Evolutionary conservation across 2,329 filamentous ascomycete species (phyloP).

Genomic region (Diaporthe ampelina): DNA sequence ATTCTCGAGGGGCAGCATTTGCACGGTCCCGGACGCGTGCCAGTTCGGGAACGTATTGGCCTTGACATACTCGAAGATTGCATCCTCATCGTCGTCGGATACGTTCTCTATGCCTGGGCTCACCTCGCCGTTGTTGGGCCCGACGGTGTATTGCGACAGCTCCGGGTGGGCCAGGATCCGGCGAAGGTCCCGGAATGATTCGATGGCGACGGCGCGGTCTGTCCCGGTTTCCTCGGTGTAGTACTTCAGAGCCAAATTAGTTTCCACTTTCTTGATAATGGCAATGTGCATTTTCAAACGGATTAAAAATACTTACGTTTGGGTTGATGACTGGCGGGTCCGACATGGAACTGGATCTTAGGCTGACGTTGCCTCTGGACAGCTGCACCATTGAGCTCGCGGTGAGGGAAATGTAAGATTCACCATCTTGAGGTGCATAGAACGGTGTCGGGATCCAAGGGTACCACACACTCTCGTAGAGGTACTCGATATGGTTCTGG

Average conservation of each 20-base stretch:
- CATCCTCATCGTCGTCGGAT: conserved; percentile 46
- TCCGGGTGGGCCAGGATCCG: conserved; percentile 47
- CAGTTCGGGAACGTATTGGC: conserved; percentile 48
- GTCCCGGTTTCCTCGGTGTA: conserved; percentile 43
- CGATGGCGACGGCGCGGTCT: conserved; percentile 51
- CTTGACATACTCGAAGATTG: conserved; percentile 48
- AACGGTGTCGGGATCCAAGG: conserved; percentile 48
- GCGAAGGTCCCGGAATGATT: conserved; percentile 51
- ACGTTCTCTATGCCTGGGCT: conserved; percentile 43
- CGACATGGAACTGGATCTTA: conserved; percentile 44
- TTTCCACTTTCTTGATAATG: too few relatives aligned
- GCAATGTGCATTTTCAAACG: too few relatives aligned
- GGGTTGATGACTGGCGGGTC: conserved; percentile 45
- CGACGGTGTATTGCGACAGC: conserved; percentile 46
- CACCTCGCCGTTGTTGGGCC: conserved; percentile 46
- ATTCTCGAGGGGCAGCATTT: conserved; percentile 13
- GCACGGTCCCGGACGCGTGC: conserved; percentile 32
- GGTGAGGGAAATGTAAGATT: conserved; percentile 47
- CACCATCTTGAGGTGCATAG: conserved; percentile 45
- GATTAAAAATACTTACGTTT: conserved; percentile 41
- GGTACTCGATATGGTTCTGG: conserved; percentile 48
- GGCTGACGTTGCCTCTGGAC: conserved; percentile 45
- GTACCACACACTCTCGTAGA: conserved; percentile 48
- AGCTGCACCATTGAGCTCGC: conserved; percentile 46
- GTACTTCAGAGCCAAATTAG: conserved; percentile 45